Base-by-base conservation (phyloP, 2,329 filamentous ascomycete species). In the Diaporthe sp. region DNA sequence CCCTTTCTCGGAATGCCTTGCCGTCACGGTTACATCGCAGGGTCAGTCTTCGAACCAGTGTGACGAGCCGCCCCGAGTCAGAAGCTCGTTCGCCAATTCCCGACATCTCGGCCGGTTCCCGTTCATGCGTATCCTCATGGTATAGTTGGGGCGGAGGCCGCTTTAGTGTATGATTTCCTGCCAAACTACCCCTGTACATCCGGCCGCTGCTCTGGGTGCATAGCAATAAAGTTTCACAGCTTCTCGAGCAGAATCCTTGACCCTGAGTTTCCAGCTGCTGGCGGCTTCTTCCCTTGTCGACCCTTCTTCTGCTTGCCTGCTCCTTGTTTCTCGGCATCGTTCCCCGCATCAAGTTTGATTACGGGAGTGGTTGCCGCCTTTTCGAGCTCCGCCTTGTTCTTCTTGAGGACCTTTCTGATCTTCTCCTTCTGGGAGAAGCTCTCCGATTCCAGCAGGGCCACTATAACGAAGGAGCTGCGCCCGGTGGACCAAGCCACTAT, bases 401-500 rank as follows among this genome's bases (percentile, higher is more conserved):
- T 93, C 85, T 91, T 93, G 78, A 98, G 84, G 19, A 87, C 89
- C 82, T 92, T 91, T 80, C 92, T 86, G 70, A 97, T 85, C 79
- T 94, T 92, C 22, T 89, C 87, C 79, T 88, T 91, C 78, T 91
- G 88, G 35, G 86, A 87, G 79, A 97, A 97, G 73, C 92, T 91
- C 30, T 90, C 87, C 0, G 93, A 90, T 84, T 98, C 96, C 7
- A 96, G 84, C 77, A 98, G 85, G 22, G 92, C 93, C 35, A 98
- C 89, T 5, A 98, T 89, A 15, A 97, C 94, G 79, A 98, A 98
- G 1, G 94, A 94, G 78, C 95, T 95, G 1, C 93, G 90, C 0
- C 96, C 94, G 0, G 92, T 96, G 0, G 96, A 96, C 97, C 97
- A 99, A 27, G 91, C 86, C 73, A 97, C 83, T 32, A 97, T 85